Conservation (phyloP, 257 asterid genomes). For the Solanum pimpinellifolium region DNA sequence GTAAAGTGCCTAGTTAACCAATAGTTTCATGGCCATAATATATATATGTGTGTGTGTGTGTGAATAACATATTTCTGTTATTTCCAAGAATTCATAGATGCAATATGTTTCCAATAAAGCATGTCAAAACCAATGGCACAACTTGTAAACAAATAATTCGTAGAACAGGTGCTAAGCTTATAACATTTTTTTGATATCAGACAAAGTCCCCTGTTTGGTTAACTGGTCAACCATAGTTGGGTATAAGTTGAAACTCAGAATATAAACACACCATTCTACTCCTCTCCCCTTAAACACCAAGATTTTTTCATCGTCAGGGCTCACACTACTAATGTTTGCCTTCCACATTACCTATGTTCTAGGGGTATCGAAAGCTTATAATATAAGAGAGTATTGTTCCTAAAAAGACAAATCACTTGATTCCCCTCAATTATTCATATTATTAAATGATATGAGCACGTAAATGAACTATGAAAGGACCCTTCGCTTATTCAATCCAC, state of each 20-base stretch:
- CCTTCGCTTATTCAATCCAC: neutral
- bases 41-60: no score
- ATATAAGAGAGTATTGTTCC: neutral
- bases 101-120: neutral
- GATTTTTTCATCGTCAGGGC: neutral
- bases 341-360: neutral
- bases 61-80: neutral
- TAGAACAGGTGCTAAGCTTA: neutral
- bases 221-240: neutral
- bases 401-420: neutral
- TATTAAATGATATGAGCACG: neutral
- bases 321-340: neutral
- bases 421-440: neutral
- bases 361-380: neutral
- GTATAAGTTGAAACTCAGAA: neutral
- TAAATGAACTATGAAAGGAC: neutral
- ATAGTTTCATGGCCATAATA: neutral
- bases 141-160: neutral
- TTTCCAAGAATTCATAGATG: neutral
- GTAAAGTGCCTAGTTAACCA: constrained; percentile 33
- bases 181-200: neutral
- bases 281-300: neutral
- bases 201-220: neutral
- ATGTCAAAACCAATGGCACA: neutral
- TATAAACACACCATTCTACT: neutral